Conservation (phyloP, 257 asterid genomes). For the Ajuga chamaepitys region DNA sequence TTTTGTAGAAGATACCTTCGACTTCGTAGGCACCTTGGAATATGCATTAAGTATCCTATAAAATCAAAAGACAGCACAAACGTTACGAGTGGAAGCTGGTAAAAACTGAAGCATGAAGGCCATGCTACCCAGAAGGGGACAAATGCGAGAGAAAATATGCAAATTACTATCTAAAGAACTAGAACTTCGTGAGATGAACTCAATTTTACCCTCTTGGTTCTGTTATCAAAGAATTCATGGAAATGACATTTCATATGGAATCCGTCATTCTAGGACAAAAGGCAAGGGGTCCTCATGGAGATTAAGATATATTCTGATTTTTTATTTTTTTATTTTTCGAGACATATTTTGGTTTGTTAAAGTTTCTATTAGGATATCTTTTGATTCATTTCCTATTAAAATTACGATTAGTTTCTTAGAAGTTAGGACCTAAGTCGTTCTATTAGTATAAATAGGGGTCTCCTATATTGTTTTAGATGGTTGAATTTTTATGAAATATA, state of each 20-base stretch:
- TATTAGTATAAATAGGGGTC: too few species aligned
- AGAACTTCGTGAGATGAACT: background rate
- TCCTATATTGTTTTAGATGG: too few species aligned
- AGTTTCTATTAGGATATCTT: too few species aligned
- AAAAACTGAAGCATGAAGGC: background rate
- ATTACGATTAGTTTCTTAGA: too few species aligned
- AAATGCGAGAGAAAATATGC: background rate
- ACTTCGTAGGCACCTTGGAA: constrained; percentile 75
- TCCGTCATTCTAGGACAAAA: background rate
- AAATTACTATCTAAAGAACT: background rate
- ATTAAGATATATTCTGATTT: too few species aligned
- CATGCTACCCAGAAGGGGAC: background rate
- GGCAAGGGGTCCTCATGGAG: background rate
- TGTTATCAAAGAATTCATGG: background rate
- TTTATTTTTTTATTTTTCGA: too few species aligned
- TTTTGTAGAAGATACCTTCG: constrained; percentile 54
- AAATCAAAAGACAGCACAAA: constrained; percentile 11
- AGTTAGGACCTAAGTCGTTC: too few species aligned
- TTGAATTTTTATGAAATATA: too few species aligned
- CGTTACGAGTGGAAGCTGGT: background rate
- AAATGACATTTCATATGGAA: background rate
- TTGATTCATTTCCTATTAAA: too few species aligned
- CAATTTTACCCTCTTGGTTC: background rate
- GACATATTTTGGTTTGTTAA: too few species aligned
- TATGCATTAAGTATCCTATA: constrained; percentile 73